Percentiles rank a stretch among this genome's conserved stretches.
Evolutionary conservation across 2,329 filamentous ascomycete species (phyloP).

Genomic region (Orbilia quercus): DNA sequence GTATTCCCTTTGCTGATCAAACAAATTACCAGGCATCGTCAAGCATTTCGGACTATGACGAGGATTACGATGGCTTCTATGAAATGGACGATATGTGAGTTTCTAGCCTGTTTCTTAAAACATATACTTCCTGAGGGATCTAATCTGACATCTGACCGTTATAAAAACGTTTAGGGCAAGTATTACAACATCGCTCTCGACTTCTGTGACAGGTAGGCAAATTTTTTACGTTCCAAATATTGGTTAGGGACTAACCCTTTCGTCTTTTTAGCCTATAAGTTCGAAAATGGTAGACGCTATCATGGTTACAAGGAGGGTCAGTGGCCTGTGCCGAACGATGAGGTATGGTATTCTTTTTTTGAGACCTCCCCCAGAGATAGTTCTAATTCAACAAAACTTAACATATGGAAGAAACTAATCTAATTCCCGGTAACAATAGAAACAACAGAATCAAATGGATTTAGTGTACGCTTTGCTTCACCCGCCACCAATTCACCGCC

Average conservation of each 20-base stretch:
- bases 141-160: too few species aligned
- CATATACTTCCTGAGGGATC: too few species aligned
- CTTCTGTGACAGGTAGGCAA: constrained; percentile 42
- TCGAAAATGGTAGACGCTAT: constrained; percentile 64
- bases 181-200: constrained; percentile 47
- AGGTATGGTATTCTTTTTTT: constrained; percentile 58
- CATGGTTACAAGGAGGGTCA: constrained; percentile 66
- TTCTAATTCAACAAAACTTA: too few species aligned
- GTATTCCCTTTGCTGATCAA: not conserved
- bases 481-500: not conserved
- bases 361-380: not conserved
- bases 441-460: constrained; percentile 57
- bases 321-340: constrained; percentile 69
- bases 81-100: constrained; percentile 49
- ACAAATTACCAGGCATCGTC: constrained; percentile 15
- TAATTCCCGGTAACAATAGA: constrained; percentile 28
- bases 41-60: constrained; percentile 25
- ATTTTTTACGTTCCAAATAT: not conserved
- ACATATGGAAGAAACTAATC: not conserved
- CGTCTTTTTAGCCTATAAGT: constrained; percentile 42
- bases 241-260: not conserved
- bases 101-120: too few species aligned
- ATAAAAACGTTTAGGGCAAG: constrained; percentile 37
- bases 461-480: constrained; percentile 33
- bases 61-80: constrained; percentile 45